phyloP scores from a whole-genome alignment of 2,329 filamentous ascomycete species.

The Epichloe typhina region DNA sequence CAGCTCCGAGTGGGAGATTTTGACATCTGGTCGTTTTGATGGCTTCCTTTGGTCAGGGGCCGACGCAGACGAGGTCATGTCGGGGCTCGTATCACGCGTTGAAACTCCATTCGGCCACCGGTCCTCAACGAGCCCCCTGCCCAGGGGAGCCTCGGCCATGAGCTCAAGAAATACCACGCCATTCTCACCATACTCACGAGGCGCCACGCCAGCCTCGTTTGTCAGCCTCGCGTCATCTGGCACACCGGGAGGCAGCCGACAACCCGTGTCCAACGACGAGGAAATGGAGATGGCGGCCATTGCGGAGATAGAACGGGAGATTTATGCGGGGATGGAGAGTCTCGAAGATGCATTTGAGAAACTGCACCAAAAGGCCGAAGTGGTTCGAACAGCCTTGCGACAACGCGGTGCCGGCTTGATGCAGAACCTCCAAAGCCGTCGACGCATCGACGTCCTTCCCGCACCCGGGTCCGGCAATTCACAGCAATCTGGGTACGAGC shows the following conservation, averaged over 20 bases:
- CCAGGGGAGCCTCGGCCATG: slow-evolving; percentile 29
- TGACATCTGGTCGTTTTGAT: slow-evolving; percentile 87
- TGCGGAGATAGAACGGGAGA: slow-evolving; percentile 84
- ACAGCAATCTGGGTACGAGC: slow-evolving; percentile 30
- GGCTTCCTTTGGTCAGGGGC: slow-evolving; percentile 91
- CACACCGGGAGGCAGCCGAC: slow-evolving; percentile 25
- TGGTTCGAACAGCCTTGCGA: slow-evolving; percentile 63
- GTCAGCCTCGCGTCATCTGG: slow-evolving; percentile 42
- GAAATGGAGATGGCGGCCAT: slow-evolving; percentile 84
- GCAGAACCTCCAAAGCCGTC: slow-evolving; percentile 47
- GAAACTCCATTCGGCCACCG: slow-evolving; percentile 36
- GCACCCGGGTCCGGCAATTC: slow-evolving; percentile 34
- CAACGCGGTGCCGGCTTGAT: slow-evolving; percentile 70
- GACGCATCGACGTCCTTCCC: slow-evolving; percentile 41
- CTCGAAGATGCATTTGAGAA: slow-evolving; percentile 89
- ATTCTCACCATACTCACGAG: slow-evolving; percentile 39
- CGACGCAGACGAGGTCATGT: slow-evolving; percentile 41
- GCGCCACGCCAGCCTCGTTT: slow-evolving; percentile 44
- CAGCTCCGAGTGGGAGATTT: slow-evolving; percentile 89
- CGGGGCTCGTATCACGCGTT: slow-evolving; percentile 36
- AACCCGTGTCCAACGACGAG: slow-evolving; percentile 76
- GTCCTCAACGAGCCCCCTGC: slow-evolving; percentile 25
- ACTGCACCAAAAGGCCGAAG: slow-evolving; percentile 74
- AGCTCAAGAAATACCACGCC: slow-evolving; percentile 34
- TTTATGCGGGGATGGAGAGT: slow-evolving; percentile 86